phyloP scores from a whole-genome alignment of 164 flowering plant species.

The Cinnamomum chago region DNA sequence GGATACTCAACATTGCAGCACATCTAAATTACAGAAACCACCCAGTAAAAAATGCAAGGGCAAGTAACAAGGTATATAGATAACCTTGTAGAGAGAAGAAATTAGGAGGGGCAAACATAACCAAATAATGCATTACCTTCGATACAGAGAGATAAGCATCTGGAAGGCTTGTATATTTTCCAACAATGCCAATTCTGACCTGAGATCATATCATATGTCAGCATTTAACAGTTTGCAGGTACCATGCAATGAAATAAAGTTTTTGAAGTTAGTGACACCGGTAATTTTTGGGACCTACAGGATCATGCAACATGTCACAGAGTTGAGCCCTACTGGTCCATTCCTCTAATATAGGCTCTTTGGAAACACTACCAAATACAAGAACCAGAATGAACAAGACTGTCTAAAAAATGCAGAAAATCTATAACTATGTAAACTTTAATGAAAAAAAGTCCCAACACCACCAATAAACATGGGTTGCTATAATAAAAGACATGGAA shows the following conservation, averaged over 20 bases:
- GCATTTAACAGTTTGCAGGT: background rate
- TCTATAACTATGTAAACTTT: background rate
- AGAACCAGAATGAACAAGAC: background rate
- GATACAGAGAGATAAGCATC: constrained; percentile 93
- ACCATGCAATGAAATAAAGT: background rate
- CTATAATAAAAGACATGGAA: background rate
- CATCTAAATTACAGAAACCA: background rate
- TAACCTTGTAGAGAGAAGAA: background rate
- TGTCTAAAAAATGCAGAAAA: background rate
- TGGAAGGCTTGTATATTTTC: constrained; percentile 89
- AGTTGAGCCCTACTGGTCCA: constrained; percentile 75
- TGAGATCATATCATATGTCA: constrained; percentile 23
- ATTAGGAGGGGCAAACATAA: background rate
- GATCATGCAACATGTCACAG: constrained; percentile 54
- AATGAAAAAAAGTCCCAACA: background rate
- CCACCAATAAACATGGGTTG: too few relatives aligned
- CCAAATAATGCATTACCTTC: constrained; percentile 45
- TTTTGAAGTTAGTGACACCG: background rate
- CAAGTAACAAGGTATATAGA: background rate
- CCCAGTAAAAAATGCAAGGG: background rate
- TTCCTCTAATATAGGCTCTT: constrained; percentile 57
- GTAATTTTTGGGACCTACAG: constrained; percentile 40
- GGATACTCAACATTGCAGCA: background rate
- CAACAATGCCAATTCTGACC: constrained; percentile 98
- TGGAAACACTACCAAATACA: constrained; percentile 40